Evolutionary conservation across 805 yeast species (phyloP), one percentile per base, ranked within the genome.

Genomic region (Candida piceae): DNA sequence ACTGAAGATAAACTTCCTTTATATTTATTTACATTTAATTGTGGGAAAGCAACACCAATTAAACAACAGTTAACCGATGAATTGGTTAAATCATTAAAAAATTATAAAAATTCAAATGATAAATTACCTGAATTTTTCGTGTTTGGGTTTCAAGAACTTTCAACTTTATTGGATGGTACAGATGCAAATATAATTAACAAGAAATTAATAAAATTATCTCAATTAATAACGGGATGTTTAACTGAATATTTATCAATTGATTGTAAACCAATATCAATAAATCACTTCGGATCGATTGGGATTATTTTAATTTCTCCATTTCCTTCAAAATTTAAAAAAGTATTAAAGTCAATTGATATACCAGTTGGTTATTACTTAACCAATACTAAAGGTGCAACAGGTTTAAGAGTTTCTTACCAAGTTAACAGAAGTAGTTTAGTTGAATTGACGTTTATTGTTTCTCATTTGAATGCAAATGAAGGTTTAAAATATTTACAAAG

Each of bases 381-480:
- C 1, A 74, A 79, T 36, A 55, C 84, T 49, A 89, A 89, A 56
- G 96, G 95, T 1, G 89, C 78, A 0, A 78, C 74, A 1, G 85
- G 81, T 0, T 34, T 81, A 1, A 62, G 89, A 29, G 49, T 84
- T n/a, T 44, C 44, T 1, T 65, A 63, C 36, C 49, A 51, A 4
- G 45, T 44, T 2, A 44, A 48, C 5, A 35, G 42, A 11, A 41
- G 43, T 32, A 36, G 40, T 8, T 42, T 44, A 4, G 28, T 57
- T 1, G 71, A 64, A 29, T 63, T 78, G 40, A 80, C 93, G 0
- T 76, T 87, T 62, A 78, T 81, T 3, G 63, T 69, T 27, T 74
- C 80, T 4, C 97, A 89, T 63, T 59, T 89, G 34, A 71, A 78
- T 22, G 97, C 97, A 0, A 74, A 76, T 47, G 95, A 86, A 55